Conservation (phyloP, 169 alveolate genomes). For the Theileria parva region DNA sequence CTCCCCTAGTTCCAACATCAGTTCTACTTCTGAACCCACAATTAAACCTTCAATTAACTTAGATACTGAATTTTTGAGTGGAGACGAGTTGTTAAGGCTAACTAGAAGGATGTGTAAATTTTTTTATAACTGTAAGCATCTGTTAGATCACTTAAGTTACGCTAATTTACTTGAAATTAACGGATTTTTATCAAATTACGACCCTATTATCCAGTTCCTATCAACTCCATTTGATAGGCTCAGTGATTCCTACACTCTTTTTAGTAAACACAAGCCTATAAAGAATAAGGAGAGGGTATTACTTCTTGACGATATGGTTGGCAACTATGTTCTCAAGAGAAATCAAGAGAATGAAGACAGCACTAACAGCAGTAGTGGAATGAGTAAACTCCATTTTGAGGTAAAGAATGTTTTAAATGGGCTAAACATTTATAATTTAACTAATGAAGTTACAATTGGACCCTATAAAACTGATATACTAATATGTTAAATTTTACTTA, state of each 20-base stretch:
- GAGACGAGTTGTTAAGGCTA: not conserved
- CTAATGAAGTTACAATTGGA: slow-evolving; percentile 1
- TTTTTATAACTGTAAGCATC: not conserved
- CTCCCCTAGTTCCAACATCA: not conserved
- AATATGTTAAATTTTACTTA: not conserved
- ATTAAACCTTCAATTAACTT: not conserved
- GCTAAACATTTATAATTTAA: not conserved
- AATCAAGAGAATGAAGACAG: not conserved
- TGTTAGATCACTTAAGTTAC: not conserved
- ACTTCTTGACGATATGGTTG: not conserved
- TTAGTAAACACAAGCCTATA: not conserved
- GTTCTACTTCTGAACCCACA: not conserved
- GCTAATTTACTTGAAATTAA: not conserved
- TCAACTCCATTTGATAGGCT: not conserved
- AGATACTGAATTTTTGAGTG: not conserved
- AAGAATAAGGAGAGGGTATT: not conserved
- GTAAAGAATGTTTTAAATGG: not conserved
- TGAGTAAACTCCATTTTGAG: not conserved
- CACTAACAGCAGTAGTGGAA: not conserved
- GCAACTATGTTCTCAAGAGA: not conserved
- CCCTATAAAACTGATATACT: not conserved
- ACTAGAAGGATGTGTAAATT: not conserved
- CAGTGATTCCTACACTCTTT: not conserved
- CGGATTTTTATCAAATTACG: not conserved
- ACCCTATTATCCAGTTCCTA: not conserved